These are phyloP conservation scores for Sanghuangporus sanghuang DNA, from an alignment of 1,284 basidiomycete species.

Conservation along the genomic window DNA sequence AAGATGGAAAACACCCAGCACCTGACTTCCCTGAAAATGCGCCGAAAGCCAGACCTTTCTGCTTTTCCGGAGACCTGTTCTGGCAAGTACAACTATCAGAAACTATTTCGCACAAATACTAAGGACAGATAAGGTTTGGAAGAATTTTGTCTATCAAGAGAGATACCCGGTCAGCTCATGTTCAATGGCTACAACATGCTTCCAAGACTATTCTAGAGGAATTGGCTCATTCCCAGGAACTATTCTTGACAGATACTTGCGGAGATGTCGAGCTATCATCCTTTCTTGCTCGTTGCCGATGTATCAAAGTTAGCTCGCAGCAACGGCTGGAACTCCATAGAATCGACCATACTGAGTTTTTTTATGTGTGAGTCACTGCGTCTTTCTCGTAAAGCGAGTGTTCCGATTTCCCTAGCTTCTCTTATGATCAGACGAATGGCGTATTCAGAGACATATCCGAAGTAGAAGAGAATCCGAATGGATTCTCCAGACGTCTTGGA, in stretches of 20 bases:
- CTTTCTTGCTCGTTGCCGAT: slow-evolving; percentile 26
- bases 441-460: slow-evolving; percentile 30
- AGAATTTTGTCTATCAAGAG: slow-evolving; percentile 48
- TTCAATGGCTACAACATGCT: slow-evolving; percentile 68
- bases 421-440: slow-evolving; percentile 26
- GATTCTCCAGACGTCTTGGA: not conserved
- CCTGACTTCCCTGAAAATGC: slow-evolving; percentile 25
- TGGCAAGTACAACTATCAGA: slow-evolving; percentile 37
- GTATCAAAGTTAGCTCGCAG: slow-evolving; percentile 4
- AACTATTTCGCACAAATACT: not conserved
- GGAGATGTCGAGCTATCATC: slow-evolving; percentile 33
- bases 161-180: slow-evolving; percentile 41
- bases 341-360: slow-evolving; percentile 40
- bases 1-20: slow-evolving; percentile 24
- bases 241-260: slow-evolving; percentile 57
- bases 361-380: slow-evolving; percentile 44
- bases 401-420: slow-evolving; percentile 21
- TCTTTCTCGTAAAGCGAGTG: not conserved
- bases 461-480: slow-evolving; percentile 16
- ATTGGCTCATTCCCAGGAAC: slow-evolving; percentile 53
- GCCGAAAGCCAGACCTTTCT: slow-evolving; percentile 30
- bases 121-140: slow-evolving; percentile 50
- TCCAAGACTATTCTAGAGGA: slow-evolving; percentile 52
- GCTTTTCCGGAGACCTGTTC: slow-evolving; percentile 48
- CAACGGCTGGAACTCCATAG: not conserved